Conservation (phyloP, 2,329 filamentous ascomycete genomes). For the Fusarium hainanense region DNA sequence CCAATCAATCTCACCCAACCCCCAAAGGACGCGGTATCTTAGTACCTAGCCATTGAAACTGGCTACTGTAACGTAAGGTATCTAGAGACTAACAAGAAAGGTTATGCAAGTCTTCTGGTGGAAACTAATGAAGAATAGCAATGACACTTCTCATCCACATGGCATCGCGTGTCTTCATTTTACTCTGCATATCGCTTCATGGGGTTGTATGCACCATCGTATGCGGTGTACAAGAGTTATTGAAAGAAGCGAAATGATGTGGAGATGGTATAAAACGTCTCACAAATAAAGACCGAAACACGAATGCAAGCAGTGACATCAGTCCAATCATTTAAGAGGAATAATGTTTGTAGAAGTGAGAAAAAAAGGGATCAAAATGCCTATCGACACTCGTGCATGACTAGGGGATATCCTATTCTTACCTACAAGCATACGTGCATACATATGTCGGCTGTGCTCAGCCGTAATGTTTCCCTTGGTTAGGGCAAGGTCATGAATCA, state of each 20-base stretch:
- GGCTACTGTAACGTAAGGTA: background rate
- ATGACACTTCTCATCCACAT: constrained; percentile 1
- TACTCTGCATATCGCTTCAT: constrained; percentile 40
- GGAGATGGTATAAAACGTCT: constrained; percentile 27
- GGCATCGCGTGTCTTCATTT: constrained; percentile 38
- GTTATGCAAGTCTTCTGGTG: constrained; percentile 18
- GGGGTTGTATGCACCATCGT: constrained; percentile 24
- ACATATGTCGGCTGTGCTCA: background rate
- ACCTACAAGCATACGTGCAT: background rate
- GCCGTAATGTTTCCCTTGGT: constrained; percentile 14
- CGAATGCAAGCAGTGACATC: constrained; percentile 15
- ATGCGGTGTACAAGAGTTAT: constrained; percentile 39
- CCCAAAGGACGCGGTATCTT: background rate
- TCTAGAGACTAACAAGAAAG: constrained; percentile 1
- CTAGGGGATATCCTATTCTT: constrained; percentile 18
- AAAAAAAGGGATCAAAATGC: constrained; percentile 9
- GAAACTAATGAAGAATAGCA: constrained; percentile 21
- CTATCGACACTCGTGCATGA: constrained; percentile 32
- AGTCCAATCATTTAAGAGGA: background rate
- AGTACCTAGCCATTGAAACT: constrained; percentile 2
- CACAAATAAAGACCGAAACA: constrained; percentile 21
- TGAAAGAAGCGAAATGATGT: constrained; percentile 41
- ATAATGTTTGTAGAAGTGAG: constrained; percentile 3
- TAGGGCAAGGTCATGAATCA: constrained; percentile 32
- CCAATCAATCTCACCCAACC: constrained; percentile 6